Evolutionary conservation across 1,284 basidiomycete genomes (phyloP), one percentile per base, ranked within the genome.

Genomic region (Apiotrichum gracile): DNA sequence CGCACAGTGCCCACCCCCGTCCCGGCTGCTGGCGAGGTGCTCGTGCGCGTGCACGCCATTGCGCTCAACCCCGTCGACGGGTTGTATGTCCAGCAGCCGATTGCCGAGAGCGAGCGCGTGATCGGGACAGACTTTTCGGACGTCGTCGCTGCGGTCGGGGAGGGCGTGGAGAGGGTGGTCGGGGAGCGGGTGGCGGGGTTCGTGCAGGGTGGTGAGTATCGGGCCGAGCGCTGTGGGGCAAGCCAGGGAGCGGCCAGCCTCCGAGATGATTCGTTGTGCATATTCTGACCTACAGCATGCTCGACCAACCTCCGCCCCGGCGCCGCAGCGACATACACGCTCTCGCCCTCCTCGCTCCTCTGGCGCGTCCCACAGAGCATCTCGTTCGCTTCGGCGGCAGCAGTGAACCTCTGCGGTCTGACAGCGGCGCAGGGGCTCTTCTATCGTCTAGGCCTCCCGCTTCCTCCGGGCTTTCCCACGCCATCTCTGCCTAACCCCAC

Each of bases 41-140:
- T 55, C 8, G 22, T 55, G 9, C 44, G 45, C 26, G 53, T 55
- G n/a, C 42, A 50, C 38, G 43, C 42, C 4, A 44, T 57, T 10
- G 55, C 55, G 19, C 55, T 57, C 34, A 57, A 57, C 51, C 51
- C 55, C 31, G 39, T 57, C 37, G 55, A 57, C 47, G 14, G 31
- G 31, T 34, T 52, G 4, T 57, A 52, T 22, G 39, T 39, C 22
- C 27, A 13, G 14, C 21, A 31, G 6, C 54, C 54, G 2, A 22
- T 57, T 9, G 34, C n/a, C 26, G 31, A 48, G 54, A 19, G 16
- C 19, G 10, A 16, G 3, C 55, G 55, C 26, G 47, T 57, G 12
- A 33, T 57, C 34, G 55, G 55, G 10, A 47, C 44, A 5, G 55
- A 57, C 55, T 57, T 57, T 47, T 47, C 55, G 3, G 26, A 19